Evolutionary conservation across 2,329 filamentous ascomycete genomes (phyloP), one percentile per base, ranked within the genome.

Genomic region (Aureobasidium sp.): DNA sequence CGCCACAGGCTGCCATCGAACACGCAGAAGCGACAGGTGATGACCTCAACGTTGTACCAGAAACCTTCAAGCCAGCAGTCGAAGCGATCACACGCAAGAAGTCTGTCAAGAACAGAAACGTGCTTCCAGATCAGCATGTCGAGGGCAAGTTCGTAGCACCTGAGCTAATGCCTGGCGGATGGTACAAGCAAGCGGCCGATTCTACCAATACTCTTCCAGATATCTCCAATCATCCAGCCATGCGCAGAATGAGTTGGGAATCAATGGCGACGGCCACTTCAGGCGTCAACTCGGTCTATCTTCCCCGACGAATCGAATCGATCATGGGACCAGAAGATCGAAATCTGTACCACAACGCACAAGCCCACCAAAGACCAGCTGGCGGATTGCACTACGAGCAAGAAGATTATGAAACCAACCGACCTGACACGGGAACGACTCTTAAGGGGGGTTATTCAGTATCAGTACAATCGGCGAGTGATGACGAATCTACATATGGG

Each of bases 1-100:
- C 89, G 0, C 87, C 90, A 1, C 87, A 89, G 67, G 83, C 95
- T 74, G 93, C 88, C n/a, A 89, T 92, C 60, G 90, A 94, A 69
- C 82, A 87, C 67, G 92, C 93, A 17, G 86, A 89, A 70, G 82
- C 86, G 51, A 81, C 82, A 12, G 92, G 92, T 0, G 92, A 97
- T 70, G 93, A 96, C 66, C 83, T 97, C 62, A 96, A 96, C 68
- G 84, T 97, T 55, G 85, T 95, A 10, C 89, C 92, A 0, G 90
- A 96, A 72, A 92, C 90, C 0, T 97, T 97, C 77, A 82, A 82
- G 65, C 71, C 77, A 1, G 77, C 79, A 1, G 73, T 79, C 5
- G 80, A 85, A 56, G 84, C 83, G 9, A 75, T 78, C 59, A 74
- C 65, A 59, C 66, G 65, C 27, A 75, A 73, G 62, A 72, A 75